Evolutionary conservation across 108 stramenopile species (phyloP).

Genomic region (Skeletonema tropicum): DNA sequence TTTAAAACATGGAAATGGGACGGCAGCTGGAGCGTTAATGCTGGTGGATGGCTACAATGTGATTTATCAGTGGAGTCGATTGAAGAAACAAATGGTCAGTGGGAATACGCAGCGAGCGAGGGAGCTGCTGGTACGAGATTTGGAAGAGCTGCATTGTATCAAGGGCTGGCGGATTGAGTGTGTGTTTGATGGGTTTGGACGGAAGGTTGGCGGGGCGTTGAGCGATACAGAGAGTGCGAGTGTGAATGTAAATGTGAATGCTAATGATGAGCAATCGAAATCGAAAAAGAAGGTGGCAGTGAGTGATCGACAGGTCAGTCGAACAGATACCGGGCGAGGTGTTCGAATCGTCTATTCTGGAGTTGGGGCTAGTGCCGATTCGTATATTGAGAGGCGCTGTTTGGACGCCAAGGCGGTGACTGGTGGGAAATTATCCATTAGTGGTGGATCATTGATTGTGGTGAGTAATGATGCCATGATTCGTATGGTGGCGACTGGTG

Average conservation of each 20-base stretch:
- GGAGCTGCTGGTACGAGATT: constrained; percentile 72
- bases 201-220: constrained; percentile 45
- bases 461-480: constrained; percentile 87
- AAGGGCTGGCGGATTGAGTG: constrained; percentile 88
- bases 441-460: constrained; percentile 66
- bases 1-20: constrained; percentile 58
- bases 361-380: constrained; percentile 73
- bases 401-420: constrained; percentile 75
- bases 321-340: constrained; percentile 59
- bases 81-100: constrained; percentile 84
- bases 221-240: constrained; percentile 31
- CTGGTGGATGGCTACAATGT: constrained; percentile 90
- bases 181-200: constrained; percentile 84
- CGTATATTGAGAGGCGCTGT: constrained; percentile 79
- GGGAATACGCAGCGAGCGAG: constrained; percentile 64
- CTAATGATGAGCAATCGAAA: constrained; percentile 23
- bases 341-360: constrained; percentile 77
- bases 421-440: constrained; percentile 53
- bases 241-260: too few relatives aligned
- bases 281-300: background rate
- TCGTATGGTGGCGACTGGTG: constrained; percentile 64
- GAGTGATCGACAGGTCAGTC: constrained; percentile 35
- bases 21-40: constrained; percentile 64
- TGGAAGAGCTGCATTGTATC: constrained; percentile 69
- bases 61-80: constrained; percentile 80